phyloP scores from a whole-genome alignment of 2,329 filamentous ascomycete genomes.

The Fusarium penzigii region DNA sequence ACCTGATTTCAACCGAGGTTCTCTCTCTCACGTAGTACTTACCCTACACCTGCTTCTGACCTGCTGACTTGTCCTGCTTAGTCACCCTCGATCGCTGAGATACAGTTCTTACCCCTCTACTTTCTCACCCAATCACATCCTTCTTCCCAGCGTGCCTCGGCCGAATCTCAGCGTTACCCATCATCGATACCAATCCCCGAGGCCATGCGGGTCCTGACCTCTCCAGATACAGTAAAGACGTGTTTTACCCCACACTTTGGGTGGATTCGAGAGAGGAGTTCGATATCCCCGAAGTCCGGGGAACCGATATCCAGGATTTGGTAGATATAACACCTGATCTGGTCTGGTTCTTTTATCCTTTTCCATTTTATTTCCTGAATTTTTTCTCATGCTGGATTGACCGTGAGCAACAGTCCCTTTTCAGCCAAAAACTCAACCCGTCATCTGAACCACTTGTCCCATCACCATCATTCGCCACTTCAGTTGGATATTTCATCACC shows the following conservation, averaged over 20 bases:
- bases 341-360: not conserved
- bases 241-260: conserved; percentile 3
- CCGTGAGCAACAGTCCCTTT: not conserved
- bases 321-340: not conserved
- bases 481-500: not conserved
- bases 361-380: not conserved
- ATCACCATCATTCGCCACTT: not conserved
- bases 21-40: no score
- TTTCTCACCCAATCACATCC: not conserved
- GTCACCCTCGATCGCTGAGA: not conserved
- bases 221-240: not conserved
- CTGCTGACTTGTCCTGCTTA: no score
- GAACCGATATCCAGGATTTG: not conserved
- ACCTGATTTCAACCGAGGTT: no score
- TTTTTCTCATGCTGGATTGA: not conserved
- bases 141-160: not conserved
- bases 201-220: not conserved
- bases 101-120: not conserved
- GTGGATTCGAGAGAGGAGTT: not conserved
- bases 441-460: not conserved
- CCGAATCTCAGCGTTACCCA: not conserved
- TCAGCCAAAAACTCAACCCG: not conserved
- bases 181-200: not conserved
- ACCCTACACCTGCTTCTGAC: no score
- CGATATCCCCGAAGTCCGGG: not conserved